Percentiles rank a stretch among this genome's conserved stretches.
Conservation (phyloP, 495 filamentous ascomycete species). For the Podospora appendiculata region DNA sequence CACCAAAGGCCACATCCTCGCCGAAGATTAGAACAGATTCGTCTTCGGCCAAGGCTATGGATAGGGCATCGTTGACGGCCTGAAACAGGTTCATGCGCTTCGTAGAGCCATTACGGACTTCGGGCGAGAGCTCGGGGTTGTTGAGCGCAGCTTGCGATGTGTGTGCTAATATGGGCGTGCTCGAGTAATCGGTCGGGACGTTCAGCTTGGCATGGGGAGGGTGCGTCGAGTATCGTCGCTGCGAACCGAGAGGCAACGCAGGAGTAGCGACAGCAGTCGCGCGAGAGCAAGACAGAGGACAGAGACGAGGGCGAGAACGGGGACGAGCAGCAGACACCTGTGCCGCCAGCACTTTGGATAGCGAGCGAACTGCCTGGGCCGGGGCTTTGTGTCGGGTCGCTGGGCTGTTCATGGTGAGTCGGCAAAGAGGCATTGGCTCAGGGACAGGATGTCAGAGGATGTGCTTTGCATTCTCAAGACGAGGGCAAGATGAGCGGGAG, state of each 20-base stretch:
- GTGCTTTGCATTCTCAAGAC: not conserved
- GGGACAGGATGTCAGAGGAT: too few species aligned
- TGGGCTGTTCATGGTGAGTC: slow-evolving; percentile 12
- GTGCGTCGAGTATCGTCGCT: slow-evolving; percentile 36
- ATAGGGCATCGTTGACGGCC: slow-evolving; percentile 82
- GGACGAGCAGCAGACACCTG: not conserved
- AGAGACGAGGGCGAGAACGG: not conserved
- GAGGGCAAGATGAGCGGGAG: not conserved
- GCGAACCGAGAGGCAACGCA: not conserved
- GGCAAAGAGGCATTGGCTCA: not conserved
- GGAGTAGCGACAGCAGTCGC: not conserved
- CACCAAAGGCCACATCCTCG: slow-evolving; percentile 94
- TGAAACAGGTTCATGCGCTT: slow-evolving; percentile 88
- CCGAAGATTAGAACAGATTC: slow-evolving; percentile 87
- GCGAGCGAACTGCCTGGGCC: not conserved
- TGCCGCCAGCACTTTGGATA: not conserved
- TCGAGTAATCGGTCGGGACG: slow-evolving; percentile 79
- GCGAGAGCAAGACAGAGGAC: too few species aligned
- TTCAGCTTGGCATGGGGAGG: slow-evolving; percentile 61
- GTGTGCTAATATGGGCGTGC: slow-evolving; percentile 74
- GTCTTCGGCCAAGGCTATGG: slow-evolving; percentile 73
- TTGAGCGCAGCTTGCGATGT: slow-evolving; percentile 59
- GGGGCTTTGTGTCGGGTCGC: not conserved
- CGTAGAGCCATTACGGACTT: slow-evolving; percentile 60
- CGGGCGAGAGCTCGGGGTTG: slow-evolving; percentile 54